Percentiles rank a stretch among this genome's conserved stretches.
These are phyloP conservation scores for Haplosporangium sp. DNA, from an alignment of 371 early-diverging fungal genomes.

Conservation along the genomic window DNA sequence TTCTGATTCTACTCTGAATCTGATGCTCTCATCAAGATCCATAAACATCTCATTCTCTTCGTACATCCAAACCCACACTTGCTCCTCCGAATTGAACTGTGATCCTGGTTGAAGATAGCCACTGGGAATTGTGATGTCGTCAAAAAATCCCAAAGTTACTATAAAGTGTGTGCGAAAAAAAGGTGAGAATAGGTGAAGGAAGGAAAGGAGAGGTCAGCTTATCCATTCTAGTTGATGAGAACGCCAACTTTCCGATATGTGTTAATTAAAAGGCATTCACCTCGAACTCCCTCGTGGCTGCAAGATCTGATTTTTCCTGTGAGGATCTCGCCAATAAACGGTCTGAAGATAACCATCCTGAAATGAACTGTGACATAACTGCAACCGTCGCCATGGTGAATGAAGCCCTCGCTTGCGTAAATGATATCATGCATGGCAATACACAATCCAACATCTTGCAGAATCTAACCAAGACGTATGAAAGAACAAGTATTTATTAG, in stretches of 20 bases:
- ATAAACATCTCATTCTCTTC: slow-evolving; percentile 86
- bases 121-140: slow-evolving; percentile 89
- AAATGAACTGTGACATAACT: slow-evolving; percentile 84
- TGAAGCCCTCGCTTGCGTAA: slow-evolving; percentile 81
- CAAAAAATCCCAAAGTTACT: slow-evolving; percentile 93
- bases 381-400: slow-evolving; percentile 87
- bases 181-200: background rate
- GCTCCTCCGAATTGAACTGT: slow-evolving; percentile 79
- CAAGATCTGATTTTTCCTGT: slow-evolving; percentile 82
- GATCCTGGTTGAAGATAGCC: slow-evolving; percentile 70
- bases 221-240: background rate
- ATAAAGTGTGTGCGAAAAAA: background rate
- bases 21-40: slow-evolving; percentile 84
- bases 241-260: too few relatives aligned
- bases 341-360: slow-evolving; percentile 90
- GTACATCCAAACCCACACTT: slow-evolving; percentile 90
- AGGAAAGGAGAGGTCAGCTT: too few relatives aligned
- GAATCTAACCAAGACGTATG: slow-evolving; percentile 59
- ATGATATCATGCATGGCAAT: slow-evolving; percentile 87
- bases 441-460: slow-evolving; percentile 93
- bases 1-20: slow-evolving; percentile 83
- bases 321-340: slow-evolving; percentile 90
- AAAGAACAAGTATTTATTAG: background rate
- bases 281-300: slow-evolving; percentile 76
- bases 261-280: slow-evolving; percentile 47